These are phyloP conservation scores for Kodamaea nitidulidarum DNA, from an alignment of 805 yeast genomes.

Conservation along the genomic window DNA sequence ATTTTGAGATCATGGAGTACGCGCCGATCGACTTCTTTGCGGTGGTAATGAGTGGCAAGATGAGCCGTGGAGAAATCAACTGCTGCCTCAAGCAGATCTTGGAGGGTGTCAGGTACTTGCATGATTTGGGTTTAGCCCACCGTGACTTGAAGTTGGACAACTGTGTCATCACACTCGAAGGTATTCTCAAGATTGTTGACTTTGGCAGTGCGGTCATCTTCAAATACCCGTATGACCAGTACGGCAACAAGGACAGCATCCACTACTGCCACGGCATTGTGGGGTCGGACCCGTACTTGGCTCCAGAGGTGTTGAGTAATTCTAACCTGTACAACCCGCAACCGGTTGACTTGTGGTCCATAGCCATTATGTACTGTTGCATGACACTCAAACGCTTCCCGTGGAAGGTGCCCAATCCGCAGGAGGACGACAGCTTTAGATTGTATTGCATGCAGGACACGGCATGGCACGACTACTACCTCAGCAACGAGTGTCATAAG, in stretches of 20 bases:
- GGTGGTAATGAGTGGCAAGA: conserved; percentile 80
- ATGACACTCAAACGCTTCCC: conserved; percentile 84
- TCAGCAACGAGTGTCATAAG: conserved; percentile 71
- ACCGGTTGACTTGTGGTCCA: conserved; percentile 79
- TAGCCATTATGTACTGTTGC: conserved; percentile 81
- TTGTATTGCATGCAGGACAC: conserved; percentile 67
- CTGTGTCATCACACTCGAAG: conserved; percentile 71
- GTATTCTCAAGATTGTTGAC: conserved; percentile 74
- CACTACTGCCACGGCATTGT: conserved; percentile 60
- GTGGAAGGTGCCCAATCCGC: conserved; percentile 73
- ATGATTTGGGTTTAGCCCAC: conserved; percentile 76
- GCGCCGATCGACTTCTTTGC: conserved; percentile 84
- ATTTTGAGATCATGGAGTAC: conserved; percentile 90
- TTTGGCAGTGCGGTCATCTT: conserved; percentile 83
- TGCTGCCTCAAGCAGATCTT: conserved; percentile 75
- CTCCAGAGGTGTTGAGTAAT: conserved; percentile 68
- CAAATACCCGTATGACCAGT: conserved; percentile 58
- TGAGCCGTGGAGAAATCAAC: conserved; percentile 77
- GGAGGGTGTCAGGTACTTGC: conserved; percentile 70
- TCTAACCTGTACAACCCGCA: conserved; percentile 64
- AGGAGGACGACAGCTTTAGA: conserved; percentile 61
- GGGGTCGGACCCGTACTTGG: conserved; percentile 83
- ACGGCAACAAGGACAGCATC: conserved; percentile 26
- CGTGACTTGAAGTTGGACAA: conserved; percentile 80
- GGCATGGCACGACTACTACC: conserved; percentile 67